These are phyloP conservation scores for Solanum hybrid DNA, from an alignment of 305 asterid genomes.

Conservation along the genomic window DNA sequence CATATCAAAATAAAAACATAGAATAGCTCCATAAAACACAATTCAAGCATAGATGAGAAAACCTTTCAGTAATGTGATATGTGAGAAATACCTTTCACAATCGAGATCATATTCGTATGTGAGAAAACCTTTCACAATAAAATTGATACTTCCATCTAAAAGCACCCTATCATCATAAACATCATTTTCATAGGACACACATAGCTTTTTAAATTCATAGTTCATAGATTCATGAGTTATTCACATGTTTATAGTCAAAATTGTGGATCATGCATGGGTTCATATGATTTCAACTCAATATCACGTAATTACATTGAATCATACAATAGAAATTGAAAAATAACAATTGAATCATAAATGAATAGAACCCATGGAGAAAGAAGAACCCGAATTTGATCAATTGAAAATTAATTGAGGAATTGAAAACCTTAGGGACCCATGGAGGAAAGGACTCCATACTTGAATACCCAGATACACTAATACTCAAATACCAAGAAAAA, in stretches of 20 bases:
- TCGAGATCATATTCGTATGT: not conserved
- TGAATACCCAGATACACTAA: no score
- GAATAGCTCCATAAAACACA: not conserved
- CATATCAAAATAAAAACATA: not conserved
- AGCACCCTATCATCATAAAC: no score
- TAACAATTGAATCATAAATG: not conserved
- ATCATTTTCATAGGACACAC: not conserved
- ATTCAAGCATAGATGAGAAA: not conserved
- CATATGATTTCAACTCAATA: not conserved
- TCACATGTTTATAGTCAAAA: not conserved
- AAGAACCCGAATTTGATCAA: not conserved
- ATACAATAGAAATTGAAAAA: not conserved
- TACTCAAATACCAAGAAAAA: not conserved
- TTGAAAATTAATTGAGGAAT: not conserved
- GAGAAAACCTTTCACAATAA: not conserved
- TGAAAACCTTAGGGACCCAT: not conserved
- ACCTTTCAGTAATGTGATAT: not conserved
- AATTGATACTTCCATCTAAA: not conserved
- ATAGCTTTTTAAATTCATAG: not conserved
- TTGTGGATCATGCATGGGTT: not conserved
- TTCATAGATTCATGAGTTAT: not conserved
- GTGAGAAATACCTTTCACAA: not conserved
- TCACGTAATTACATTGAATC: not conserved
- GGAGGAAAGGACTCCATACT: not conserved
- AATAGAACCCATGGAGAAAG: not conserved